Conservation (phyloP, 768 basidiomycete genomes). For the Butyriboletus loyo region DNA sequence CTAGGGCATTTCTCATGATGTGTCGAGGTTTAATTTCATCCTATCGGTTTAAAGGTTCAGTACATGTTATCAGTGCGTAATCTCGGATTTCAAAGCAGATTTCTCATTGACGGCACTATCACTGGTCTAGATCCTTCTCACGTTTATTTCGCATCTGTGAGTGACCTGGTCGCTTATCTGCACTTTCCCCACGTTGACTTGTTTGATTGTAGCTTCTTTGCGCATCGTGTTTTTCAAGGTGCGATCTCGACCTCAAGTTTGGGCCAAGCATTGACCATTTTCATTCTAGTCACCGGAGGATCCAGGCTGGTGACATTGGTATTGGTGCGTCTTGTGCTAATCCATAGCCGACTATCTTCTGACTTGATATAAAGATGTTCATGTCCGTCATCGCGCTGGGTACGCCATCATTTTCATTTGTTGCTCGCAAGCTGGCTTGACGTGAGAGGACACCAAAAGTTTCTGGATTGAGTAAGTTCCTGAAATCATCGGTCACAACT, state of each 20-base stretch:
- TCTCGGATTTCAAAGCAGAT: background rate
- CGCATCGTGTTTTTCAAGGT: constrained; percentile 25
- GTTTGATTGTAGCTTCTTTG: constrained; percentile 22
- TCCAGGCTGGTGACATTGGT: constrained; percentile 11
- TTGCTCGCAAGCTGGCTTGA: constrained; percentile 11
- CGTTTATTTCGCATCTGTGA: constrained; percentile 27
- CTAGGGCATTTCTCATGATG: background rate
- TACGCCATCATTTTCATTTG: constrained; percentile 5
- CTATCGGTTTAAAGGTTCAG: constrained; percentile 19
- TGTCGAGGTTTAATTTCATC: background rate
- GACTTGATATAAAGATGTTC: constrained; percentile 11
- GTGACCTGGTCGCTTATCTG: background rate
- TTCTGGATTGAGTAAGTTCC: constrained; percentile 28
- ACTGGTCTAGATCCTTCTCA: constrained; percentile 21
- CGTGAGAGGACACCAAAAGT: constrained; percentile 10
- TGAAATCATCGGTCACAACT: background rate
- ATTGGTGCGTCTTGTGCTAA: constrained; percentile 15
- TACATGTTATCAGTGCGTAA: constrained; percentile 23
- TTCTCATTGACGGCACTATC: background rate
- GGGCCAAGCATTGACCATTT: background rate
- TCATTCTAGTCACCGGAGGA: constrained; percentile 17
- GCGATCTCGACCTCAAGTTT: background rate
- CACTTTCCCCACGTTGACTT: background rate
- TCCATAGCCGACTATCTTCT: background rate
- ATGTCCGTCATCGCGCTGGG: constrained; percentile 21